Evolutionary conservation across 129 eudicot genomes (phyloP), one percentile per base, ranked within the genome.

Genomic region (Helichrysum umbraculigerum): DNA sequence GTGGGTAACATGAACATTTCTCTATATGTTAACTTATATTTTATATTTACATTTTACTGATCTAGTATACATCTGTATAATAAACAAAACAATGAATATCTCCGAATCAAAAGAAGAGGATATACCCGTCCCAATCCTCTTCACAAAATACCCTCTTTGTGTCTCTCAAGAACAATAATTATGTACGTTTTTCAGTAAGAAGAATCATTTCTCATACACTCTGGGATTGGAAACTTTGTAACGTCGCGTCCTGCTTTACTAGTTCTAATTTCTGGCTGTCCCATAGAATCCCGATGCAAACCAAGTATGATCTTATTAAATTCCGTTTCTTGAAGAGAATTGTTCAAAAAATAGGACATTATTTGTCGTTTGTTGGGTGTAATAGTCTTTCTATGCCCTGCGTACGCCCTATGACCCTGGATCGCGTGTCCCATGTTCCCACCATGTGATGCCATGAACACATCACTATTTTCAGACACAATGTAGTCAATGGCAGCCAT

Each of bases 361-460:
- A 94, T 94, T 47, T 91, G 97, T 78, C 98, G 85, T 75, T 94
- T 94, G 82, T 94, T 94, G 52, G 98, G 98, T 16, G 94, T 91
- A 8, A 94, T 94, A 1, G 95, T 87, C 84, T 94, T 94, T 30
- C 83, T 94, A 87, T 94, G 98, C 73, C 98, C 98, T 57, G 87
- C 86, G 85, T 91, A 94, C 4, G 98, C 98, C 79, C 98, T 82
- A 37, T 86, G 88, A 19, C 98, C 98, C 87, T 93, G 98, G 79
- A 93, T 76, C 16, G 97, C 93, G 5, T 91, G 98, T 37, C 93
- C 92, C 98, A 94, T 94, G 82, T 94, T 94, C 74, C 98, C 98
- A 44, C 98, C 98, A 79, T 94, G 98, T 66, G 98, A 94, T 14
- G 98, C 89, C 97, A 94, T 89, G 96, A 94, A 94, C 4, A 91